A percentile compares a stretch with the other conserved stretches of the same genome.
phyloP scores from a whole-genome alignment of 345 rosid genomes.

The Psidium friedrichsthalianum region DNA sequence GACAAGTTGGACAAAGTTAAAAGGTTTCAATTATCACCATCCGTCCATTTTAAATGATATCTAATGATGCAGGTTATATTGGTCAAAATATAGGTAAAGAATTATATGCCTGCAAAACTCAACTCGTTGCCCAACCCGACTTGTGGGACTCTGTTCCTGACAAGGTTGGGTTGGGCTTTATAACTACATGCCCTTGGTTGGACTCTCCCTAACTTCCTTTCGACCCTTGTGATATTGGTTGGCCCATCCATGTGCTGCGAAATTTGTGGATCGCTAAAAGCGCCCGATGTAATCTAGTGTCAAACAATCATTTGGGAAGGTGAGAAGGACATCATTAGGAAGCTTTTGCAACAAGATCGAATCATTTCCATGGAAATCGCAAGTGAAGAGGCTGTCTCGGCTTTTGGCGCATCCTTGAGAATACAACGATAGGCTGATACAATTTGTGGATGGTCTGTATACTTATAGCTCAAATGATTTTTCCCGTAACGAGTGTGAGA shows the following conservation, averaged over 20 bases:
- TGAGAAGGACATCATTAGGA: neutral
- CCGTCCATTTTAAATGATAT: neutral
- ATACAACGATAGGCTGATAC: neutral
- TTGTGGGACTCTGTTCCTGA: no score
- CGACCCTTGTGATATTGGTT: neutral
- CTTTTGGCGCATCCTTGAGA: neutral
- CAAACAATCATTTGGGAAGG: neutral
- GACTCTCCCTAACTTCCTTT: neutral
- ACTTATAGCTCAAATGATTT: neutral
- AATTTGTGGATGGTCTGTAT: neutral
- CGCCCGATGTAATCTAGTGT: neutral
- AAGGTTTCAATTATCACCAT: neutral
- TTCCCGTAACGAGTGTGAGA: rapidly evolving
- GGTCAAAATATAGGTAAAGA: neutral
- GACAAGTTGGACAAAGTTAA: neutral
- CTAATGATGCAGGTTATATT: rapidly evolving
- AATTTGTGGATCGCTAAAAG: neutral
- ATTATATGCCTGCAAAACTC: neutral
- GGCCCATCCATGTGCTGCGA: neutral
- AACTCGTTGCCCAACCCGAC: neutral
- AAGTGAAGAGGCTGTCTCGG: neutral
- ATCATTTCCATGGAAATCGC: neutral
- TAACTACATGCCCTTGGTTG: neutral
- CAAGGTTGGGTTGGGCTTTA: neutral
- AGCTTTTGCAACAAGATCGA: neutral